Base-by-base conservation (phyloP, 306 rosid species). In the Glycine soja region DNA sequence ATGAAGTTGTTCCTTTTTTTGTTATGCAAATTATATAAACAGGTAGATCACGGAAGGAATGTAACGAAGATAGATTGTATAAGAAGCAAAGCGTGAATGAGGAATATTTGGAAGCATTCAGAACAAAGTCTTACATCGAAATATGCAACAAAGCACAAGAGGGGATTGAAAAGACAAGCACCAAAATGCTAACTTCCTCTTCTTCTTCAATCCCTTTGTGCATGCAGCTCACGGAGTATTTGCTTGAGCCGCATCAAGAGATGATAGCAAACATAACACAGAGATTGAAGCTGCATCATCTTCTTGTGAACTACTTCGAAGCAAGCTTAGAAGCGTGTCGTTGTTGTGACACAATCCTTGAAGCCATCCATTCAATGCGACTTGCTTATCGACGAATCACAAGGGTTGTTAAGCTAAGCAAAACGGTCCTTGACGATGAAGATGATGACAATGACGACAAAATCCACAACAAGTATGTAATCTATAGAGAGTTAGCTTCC, bases 71-170 rank as follows among this genome's bases (percentile, higher is more conserved):
- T 77, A 75, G 70, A 89, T 86, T 95, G 59, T 64, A 86, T 9
- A 57, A 52, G 69, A 90, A 85, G 91, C 54, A 82, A 82, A 92
- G 79, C 82, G 93, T 95, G 38, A 88, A 88, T 62, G 96, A 93
- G 70, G 99, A 95, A 77, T 95, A 95, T 84, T 14, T 72, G 13
- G 77, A 85, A 80, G 90, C 94, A 61, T 92, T 95, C 86, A 86
- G 97, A 86, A 89, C 99, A 58, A 89, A 88, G 16, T 95, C 99
- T 8, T 93, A 82, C 14, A 85, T 87, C 1, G 98, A 95, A 77
- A 92, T 95, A 66, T 89, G 86, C 83, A 89, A 85, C 80, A 87
- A 84, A 84, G 90, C 88, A 10, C 82, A 87, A 57, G 59, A 42
- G 5, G 70, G 76, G 10, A 9, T 70, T 42, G 67, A 51, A 59